phyloP scores from a whole-genome alignment of 1,284 basidiomycete species.

The Cryptococcus sp. region DNA sequence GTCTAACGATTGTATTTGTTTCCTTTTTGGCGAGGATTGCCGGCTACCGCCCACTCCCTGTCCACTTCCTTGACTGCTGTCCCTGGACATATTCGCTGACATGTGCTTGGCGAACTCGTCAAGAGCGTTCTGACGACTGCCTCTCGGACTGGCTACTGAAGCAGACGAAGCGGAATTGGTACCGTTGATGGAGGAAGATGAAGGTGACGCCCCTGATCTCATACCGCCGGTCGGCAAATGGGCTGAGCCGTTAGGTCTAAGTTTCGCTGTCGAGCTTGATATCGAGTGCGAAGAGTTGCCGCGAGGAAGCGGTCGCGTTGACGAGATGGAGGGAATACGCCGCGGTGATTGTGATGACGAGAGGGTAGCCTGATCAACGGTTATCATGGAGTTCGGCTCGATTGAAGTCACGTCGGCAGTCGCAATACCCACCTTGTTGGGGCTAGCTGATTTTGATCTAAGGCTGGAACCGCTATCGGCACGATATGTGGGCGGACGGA shows the following conservation, averaged over 20 bases:
- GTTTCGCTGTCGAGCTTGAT: no score
- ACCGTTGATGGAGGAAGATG: conserved; percentile 17
- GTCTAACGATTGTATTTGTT: neutral
- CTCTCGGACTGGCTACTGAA: neutral
- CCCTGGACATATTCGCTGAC: conserved; percentile 6
- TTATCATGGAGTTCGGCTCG: no score
- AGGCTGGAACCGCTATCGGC: no score
- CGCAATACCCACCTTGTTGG: conserved; percentile 10
- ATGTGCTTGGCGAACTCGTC: neutral
- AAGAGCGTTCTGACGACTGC: no score
- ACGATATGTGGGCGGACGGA: conserved; percentile 6
- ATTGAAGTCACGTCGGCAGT: neutral
- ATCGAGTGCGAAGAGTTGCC: no score
- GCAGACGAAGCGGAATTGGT: conserved; percentile 17
- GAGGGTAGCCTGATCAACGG: no score
- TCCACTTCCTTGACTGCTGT: conserved; percentile 7
- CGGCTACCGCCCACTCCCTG: conserved; percentile 2
- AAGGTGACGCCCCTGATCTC: conserved; percentile 7
- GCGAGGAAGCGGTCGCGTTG: no score
- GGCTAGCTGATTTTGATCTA: neutral
- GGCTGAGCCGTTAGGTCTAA: conserved; percentile 2
- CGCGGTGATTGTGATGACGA: no score
- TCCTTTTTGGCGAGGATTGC: neutral
- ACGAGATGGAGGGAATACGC: no score
- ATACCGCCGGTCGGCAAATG: conserved; percentile 1